Evolutionary conservation across 495 filamentous ascomycete genomes (phyloP).

Genomic region (Penicillium paxilli): DNA sequence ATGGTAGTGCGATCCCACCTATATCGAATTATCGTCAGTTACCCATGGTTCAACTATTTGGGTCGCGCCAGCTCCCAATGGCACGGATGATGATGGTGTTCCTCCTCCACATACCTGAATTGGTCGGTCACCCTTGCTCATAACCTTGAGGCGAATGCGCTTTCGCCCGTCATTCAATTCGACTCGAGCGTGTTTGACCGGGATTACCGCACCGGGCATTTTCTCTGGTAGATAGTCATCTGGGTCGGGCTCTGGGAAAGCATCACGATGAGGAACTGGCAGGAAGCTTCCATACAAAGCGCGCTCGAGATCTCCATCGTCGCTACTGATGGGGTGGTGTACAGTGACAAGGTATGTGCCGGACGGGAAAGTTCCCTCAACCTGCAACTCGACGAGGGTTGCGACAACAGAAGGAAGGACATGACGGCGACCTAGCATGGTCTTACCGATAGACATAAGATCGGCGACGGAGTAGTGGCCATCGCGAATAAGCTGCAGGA

Average conservation of each 20-base stretch:
- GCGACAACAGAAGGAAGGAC: constrained; percentile 79
- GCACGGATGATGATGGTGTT: neutral
- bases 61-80: too few species aligned
- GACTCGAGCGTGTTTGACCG: constrained; percentile 63
- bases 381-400: constrained; percentile 79
- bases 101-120: constrained; percentile 64
- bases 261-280: constrained; percentile 66
- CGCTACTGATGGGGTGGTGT: constrained; percentile 81
- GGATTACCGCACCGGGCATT: constrained; percentile 78
- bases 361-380: constrained; percentile 89
- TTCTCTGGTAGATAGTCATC: constrained; percentile 62
- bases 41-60: too few species aligned
- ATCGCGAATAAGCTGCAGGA: constrained; percentile 85
- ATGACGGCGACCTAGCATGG: constrained; percentile 92
- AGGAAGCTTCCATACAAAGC: constrained; percentile 93
- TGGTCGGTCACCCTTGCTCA: constrained; percentile 86
- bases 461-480: constrained; percentile 88
- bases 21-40: neutral
- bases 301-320: constrained; percentile 82
- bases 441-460: constrained; percentile 88
- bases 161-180: constrained; percentile 72
- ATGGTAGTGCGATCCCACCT: constrained; percentile 94
- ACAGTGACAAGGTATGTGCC: constrained; percentile 97
- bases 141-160: constrained; percentile 72
- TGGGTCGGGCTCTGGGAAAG: constrained; percentile 64